Evolutionary conservation across 371 early-diverging fungal species (phyloP), one percentile per base, ranked within the genome.

Genomic region (Mucor circinelloides): DNA sequence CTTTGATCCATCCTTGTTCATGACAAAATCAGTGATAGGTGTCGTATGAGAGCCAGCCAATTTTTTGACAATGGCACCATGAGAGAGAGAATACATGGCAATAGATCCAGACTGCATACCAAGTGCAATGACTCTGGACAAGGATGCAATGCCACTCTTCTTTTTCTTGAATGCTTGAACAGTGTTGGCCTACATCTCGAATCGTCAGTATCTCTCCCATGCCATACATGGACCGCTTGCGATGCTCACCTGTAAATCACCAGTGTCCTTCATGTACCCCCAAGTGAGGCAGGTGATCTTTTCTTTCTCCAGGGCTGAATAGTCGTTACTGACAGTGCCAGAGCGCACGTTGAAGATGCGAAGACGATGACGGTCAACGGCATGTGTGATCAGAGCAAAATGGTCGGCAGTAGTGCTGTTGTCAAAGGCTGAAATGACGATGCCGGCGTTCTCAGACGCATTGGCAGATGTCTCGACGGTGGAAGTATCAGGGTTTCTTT

Each of bases 291-390:
- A 81, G 9, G 89, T 88, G 67, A 86, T 87, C 64, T 77, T 82
- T 31, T 86, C 87, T 36, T 87, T 87, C 46, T 86, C 81, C 56
- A 84, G 82, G 0, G 82, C 76, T 57, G 79, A 77, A 59, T 82
- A 90, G 63, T 90, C 89, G 70, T 85, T 83, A 60, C 85, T 88
- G 64, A 90, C 82, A 40, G 84, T 81, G 44, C 89, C 87, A 6
- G 89, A 88, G 62, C 86, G 82, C 19, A 89, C 87, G 64, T 90
- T 90, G 63, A 88, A 91, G 63, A 93, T 82, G 44, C 90, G 85
- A 21, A 93, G 78, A 50, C 89, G 86, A 69, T 88, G 86, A 58
- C 89, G 85, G 80, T 90, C 93, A 52, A 91, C 81, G 62, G 85
- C 87, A 32, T 85, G 90, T 15, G 90, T 85, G 44, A 91, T 88